These are phyloP conservation scores for Botrytis fabae DNA, from an alignment of 2,329 filamentous ascomycete genomes.

Conservation along the genomic window DNA sequence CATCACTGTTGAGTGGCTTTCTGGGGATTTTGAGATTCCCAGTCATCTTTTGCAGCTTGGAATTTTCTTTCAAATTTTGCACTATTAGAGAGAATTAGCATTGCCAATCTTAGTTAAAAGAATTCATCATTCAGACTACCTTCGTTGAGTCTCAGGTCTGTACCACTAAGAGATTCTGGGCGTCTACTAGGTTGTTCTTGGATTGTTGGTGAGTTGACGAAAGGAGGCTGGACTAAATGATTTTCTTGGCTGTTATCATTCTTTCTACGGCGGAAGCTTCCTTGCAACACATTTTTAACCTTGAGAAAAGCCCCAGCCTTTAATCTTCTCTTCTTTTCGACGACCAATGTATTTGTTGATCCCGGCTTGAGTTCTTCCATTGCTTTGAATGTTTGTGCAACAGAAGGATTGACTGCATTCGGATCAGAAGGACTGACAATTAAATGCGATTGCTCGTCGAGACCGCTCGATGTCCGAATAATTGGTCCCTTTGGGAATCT, in stretches of 20 bases:
- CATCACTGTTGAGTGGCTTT: conserved; percentile 12
- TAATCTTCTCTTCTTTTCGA: conserved; percentile 30
- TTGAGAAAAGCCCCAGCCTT: conserved; percentile 30
- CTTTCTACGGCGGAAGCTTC: conserved; percentile 24
- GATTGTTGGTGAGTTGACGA: conserved; percentile 21
- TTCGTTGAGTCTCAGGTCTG: conserved; percentile 34
- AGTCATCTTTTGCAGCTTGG: neutral
- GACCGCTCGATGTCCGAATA: neutral
- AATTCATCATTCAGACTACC: conserved; percentile 23
- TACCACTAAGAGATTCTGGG: conserved; percentile 16
- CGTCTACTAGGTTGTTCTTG: conserved; percentile 22
- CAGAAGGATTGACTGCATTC: conserved; percentile 16
- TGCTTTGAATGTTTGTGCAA: conserved; percentile 5
- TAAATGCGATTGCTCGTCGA: neutral
- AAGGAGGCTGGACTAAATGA: conserved; percentile 22
- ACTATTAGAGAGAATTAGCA: conserved; percentile 4
- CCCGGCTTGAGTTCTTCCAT: conserved; percentile 12
- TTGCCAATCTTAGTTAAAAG: neutral
- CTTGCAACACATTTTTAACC: conserved; percentile 31
- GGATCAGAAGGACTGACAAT: conserved; percentile 1
- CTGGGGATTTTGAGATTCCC: neutral
- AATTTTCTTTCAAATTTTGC: neutral
- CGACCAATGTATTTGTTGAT: conserved; percentile 21
- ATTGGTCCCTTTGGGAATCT: neutral
- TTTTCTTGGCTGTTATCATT: conserved; percentile 28